Base-by-base conservation (phyloP, 108 stramenopile genomes). In the Skeletonema tropicum region DNA sequence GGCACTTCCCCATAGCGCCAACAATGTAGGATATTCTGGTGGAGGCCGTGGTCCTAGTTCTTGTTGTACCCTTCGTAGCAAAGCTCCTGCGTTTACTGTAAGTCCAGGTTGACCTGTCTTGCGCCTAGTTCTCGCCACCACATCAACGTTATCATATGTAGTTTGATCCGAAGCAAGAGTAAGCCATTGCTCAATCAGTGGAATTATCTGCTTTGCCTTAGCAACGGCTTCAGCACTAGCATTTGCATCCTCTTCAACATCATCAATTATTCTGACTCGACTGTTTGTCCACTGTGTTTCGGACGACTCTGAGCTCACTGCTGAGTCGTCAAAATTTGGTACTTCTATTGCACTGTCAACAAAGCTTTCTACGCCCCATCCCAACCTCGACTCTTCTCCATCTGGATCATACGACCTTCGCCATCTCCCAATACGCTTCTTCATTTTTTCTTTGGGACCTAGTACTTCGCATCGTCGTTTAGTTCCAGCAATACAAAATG, bases 321-420 rank as follows among this genome's bases (percentile, higher is more conserved):
- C 4, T 60, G 11, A 0, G 49, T 66, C 31, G 46, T 61, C 41
- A 39, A 48, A 33, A n/a, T 45, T 35, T 63, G 25, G 13, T 48
- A 8, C 23, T 29, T 19, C 58, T 14, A 33, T 35, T 29, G 66
- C 12, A 31, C 31, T 59, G 64, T 88, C 85, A 29, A 86, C 67
- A 74, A 90, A 90, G 14, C 82, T 69, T 73, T 90, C 89, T n/a
- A 79, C 52, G 3, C 85, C 89, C 79, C 78, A 90, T 45, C 89
- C 89, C 39, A 90, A 68, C 39, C 77, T 73, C 0, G 69, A 60
- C 77, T 87, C 87, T 64, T 90, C 89, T 29, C 89, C 87, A 72
- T 90, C 83, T 35, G 87, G 87, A 83, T 88, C 87, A 55, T 90
- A 86, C 9, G 49, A 58, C 66, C 89, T 45, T 46, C 89, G 66